Evolutionary conservation across 441 rosid species (phyloP).

Genomic region (Hura crepitans): DNA sequence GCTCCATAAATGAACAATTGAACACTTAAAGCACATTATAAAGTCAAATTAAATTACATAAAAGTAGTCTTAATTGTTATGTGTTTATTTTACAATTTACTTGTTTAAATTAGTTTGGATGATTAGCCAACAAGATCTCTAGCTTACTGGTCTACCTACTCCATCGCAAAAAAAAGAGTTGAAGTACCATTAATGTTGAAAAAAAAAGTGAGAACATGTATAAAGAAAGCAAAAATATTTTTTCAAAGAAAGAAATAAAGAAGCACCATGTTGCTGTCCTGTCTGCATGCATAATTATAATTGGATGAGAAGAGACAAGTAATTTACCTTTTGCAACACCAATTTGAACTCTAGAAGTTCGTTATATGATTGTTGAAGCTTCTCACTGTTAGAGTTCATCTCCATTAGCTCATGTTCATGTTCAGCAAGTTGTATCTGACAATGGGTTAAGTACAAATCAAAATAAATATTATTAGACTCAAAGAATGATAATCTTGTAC

Average conservation of each 20-base stretch:
- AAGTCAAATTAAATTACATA: not conserved
- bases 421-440: slow-evolving; percentile 83
- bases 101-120: not conserved
- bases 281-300: not conserved
- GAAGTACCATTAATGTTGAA: not conserved
- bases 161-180: not conserved
- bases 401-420: slow-evolving; percentile 90
- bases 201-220: not conserved
- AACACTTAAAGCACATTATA: not conserved
- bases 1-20: not conserved
- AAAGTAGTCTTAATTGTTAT: not conserved
- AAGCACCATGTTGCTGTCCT: not conserved
- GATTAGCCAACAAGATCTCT: not conserved
- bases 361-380: slow-evolving; percentile 80
- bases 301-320: slow-evolving; percentile 17
- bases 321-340: slow-evolving; percentile 81
- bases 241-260: slow-evolving; percentile 5
- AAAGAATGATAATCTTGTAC: not conserved
- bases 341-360: slow-evolving; percentile 96
- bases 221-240: not conserved
- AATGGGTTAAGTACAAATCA: slow-evolving; percentile 25
- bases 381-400: slow-evolving; percentile 91
- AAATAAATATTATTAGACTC: slow-evolving; percentile 21
- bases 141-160: not conserved
- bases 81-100: not conserved